Evolutionary conservation across 1,139 yeast species (phyloP).

Genomic region (Hanseniaspora uvarum): DNA sequence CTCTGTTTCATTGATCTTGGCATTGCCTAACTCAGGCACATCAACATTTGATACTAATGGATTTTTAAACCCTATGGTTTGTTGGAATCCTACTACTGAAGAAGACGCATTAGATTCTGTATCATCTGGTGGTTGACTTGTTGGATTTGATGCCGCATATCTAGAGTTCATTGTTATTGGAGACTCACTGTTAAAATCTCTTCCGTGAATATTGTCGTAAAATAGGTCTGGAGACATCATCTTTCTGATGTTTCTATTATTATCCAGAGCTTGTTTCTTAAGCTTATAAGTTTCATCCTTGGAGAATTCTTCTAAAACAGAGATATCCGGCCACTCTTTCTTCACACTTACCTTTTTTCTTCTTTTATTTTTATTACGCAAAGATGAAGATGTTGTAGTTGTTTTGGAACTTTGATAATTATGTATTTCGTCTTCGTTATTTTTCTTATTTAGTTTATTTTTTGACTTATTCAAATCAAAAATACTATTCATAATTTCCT

Average conservation of each 20-base stretch:
- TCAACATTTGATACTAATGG: conserved; percentile 37
- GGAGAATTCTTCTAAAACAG: conserved; percentile 64
- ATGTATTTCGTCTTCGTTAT: conserved; percentile 6
- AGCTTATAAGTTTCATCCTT: conserved; percentile 51
- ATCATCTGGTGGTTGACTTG: background rate
- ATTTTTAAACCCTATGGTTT: conserved; percentile 32
- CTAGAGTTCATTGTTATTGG: conserved; percentile 16
- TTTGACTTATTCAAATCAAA: background rate
- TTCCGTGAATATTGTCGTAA: conserved; percentile 17
- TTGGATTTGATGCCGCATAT: conserved; percentile 6
- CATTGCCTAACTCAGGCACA: conserved; percentile 35
- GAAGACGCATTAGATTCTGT: conserved; percentile 9
- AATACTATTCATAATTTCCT: conserved; percentile 9
- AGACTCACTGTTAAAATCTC: background rate
- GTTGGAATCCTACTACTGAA: conserved; percentile 16
- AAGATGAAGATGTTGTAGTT: conserved; percentile 17
- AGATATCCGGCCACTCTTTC: conserved; percentile 68
- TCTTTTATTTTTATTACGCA: conserved; percentile 20
- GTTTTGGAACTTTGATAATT: conserved; percentile 4
- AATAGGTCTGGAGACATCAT: conserved; percentile 19
- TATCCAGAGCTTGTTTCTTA: conserved; percentile 34
- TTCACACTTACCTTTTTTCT: conserved; percentile 24
- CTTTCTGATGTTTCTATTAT: conserved; percentile 20
- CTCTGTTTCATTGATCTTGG: conserved; percentile 56
- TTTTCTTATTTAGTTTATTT: background rate